Evolutionary conservation across 352 stramenopile species (phyloP).

Genomic region (Globisporangium carolinianum): DNA sequence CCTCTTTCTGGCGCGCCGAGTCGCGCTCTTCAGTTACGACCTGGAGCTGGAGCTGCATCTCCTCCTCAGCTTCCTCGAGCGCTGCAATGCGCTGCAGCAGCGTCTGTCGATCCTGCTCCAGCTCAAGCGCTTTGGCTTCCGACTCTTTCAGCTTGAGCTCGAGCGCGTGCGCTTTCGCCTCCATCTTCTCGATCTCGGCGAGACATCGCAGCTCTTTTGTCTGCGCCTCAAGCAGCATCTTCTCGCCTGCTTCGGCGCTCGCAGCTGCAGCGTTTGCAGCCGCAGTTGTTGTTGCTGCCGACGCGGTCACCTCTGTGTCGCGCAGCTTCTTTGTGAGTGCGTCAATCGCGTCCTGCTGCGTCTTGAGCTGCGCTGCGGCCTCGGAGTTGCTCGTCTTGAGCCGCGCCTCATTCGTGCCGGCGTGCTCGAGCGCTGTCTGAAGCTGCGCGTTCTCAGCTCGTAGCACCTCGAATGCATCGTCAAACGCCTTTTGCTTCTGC

Average conservation of each 20-base stretch:
- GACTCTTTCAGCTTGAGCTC: slow-evolving; percentile 37
- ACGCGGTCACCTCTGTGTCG: slow-evolving; percentile 12
- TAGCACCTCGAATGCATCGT: slow-evolving; percentile 21
- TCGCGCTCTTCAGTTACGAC: slow-evolving; percentile 82
- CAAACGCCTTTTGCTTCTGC: slow-evolving; percentile 26
- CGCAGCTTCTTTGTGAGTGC: slow-evolving; percentile 30
- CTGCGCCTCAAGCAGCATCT: slow-evolving; percentile 56
- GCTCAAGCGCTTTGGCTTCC: slow-evolving; percentile 18
- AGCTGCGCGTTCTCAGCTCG: slow-evolving; percentile 37
- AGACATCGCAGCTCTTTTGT: slow-evolving; percentile 64
- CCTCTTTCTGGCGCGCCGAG: slow-evolving; percentile 74
- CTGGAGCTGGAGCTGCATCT: slow-evolving; percentile 73
- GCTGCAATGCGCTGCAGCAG: slow-evolving; percentile 40
- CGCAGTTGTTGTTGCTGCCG: slow-evolving; percentile 1
- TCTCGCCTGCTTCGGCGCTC: slow-evolving; percentile 33
- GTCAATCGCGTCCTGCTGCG: slow-evolving; percentile 32
- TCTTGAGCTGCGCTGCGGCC: slow-evolving; percentile 27
- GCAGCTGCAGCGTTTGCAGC: slow-evolving; percentile 2
- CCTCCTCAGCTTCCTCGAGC: slow-evolving; percentile 68
- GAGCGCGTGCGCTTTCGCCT: slow-evolving; percentile 41
- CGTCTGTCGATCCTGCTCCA: slow-evolving; percentile 28
- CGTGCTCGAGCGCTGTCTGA: slow-evolving; percentile 33
- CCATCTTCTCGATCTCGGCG: slow-evolving; percentile 67
- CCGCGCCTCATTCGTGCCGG: slow-evolving; percentile 17
- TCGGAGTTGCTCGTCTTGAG: slow-evolving; percentile 24